Evolutionary conservation across 371 early-diverging fungal genomes (phyloP).

Genomic region (Furculomyces boomerangus): DNA sequence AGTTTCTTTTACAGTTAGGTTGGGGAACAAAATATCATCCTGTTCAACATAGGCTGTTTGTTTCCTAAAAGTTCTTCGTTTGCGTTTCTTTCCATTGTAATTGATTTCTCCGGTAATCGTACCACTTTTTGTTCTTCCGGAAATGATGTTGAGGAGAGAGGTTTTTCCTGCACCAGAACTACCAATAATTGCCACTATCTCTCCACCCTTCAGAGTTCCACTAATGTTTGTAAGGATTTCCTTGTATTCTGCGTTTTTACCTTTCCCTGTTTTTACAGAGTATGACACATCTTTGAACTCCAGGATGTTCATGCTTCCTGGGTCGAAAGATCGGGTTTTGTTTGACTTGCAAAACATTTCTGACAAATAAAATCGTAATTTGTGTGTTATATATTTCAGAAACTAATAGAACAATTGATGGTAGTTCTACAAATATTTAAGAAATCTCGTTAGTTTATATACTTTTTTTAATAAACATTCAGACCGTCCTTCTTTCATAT

Average conservation of each 20-base stretch:
- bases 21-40: conserved; percentile 18
- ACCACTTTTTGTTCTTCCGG: conserved; percentile 31
- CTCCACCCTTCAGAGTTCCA: conserved; percentile 30
- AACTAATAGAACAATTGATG: no score
- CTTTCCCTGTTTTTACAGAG: conserved; percentile 10
- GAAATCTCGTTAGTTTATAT: no score
- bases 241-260: conserved; percentile 9
- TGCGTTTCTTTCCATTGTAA: conserved; percentile 37
- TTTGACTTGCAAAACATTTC: no score
- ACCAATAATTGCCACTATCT: conserved; percentile 53
- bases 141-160: conserved; percentile 33
- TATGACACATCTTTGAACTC: conserved; percentile 16
- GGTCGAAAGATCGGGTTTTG: no score
- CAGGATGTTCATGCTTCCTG: conserved; percentile 1
- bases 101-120: conserved; percentile 35
- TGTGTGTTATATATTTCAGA: no score
- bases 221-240: conserved; percentile 23
- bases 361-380: no score
- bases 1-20: conserved; percentile 34
- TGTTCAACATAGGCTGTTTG: conserved; percentile 33
- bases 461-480: no score
- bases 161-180: conserved; percentile 60
- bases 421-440: no score
- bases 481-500: no score
- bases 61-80: conserved; percentile 37